phyloP scores from a whole-genome alignment of 2,329 filamentous ascomycete species.

The Colletotrichum gloeosporioides region DNA sequence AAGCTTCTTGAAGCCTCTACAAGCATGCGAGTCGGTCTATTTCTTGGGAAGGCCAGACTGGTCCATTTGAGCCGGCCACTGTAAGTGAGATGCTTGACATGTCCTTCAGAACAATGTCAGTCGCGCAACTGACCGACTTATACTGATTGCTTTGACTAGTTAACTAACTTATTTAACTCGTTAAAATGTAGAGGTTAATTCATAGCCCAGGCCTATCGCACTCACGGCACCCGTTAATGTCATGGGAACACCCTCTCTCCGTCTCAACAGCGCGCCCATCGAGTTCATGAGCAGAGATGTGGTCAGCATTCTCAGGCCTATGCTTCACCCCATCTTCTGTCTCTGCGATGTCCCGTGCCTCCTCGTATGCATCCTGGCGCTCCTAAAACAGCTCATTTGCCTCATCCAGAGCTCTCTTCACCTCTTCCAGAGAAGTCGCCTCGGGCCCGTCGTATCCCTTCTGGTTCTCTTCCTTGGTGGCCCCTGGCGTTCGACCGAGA shows the following conservation, averaged over 20 bases:
- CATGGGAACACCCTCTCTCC: neutral
- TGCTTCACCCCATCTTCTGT: neutral
- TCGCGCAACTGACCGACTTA: no score
- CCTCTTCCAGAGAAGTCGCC: neutral
- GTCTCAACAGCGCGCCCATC: neutral
- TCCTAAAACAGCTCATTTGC: neutral
- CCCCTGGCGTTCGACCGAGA: neutral
- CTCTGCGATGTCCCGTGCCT: neutral
- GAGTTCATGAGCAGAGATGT: neutral
- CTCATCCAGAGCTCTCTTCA: neutral
- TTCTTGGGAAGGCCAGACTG: neutral
- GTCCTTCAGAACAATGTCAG: no score
- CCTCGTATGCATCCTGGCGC: neutral
- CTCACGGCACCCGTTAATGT: neutral
- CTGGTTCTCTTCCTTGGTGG: neutral
- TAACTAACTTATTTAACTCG: neutral
- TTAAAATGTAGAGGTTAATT: neutral
- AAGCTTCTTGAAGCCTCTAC: no score
- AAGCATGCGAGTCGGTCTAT: no score
- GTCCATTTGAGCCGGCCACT: neutral
- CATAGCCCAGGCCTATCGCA: neutral
- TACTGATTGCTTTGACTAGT: neutral
- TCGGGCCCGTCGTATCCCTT: neutral
- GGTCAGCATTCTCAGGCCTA: neutral
- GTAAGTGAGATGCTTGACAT: neutral